Evolutionary conservation across 352 stramenopile species (phyloP), one percentile per base, ranked within the genome.

Genomic region (Globisporangium iwayamae): DNA sequence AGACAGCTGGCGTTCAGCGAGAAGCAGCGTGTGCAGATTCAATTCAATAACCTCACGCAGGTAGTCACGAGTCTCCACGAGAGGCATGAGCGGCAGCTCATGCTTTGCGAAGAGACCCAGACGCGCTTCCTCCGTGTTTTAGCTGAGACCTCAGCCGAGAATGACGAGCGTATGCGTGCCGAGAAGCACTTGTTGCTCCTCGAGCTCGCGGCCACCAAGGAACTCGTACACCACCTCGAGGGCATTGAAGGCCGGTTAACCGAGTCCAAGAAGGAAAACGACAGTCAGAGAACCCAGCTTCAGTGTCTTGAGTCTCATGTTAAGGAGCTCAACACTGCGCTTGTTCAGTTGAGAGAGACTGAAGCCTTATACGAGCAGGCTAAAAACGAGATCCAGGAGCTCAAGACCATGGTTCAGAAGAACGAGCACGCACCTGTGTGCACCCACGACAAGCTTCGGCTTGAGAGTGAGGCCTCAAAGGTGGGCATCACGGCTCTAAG

Each of bases 71-170:
- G 16, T 2, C 70, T 86, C 38, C 68, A 65, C 20, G 76, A 87
- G 28, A 67, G 71, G 30, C 48, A 73, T 16, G 78, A 85, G 56
- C 45, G 69, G 2, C 32, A 70, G 32, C 50, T 53, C 6, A 89
- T 91, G 79, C 56, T 65, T 11, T 60, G 65, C 9, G 79, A 91
- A 46, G 82, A 91, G 18, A 55, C 78, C 32, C 72, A 78, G 32
- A 65, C 60, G 18, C 71, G 64, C 5, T 80, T 70, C 25, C 66
- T 76, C n/a, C 58, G 53, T 2, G 25, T 70, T 3, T 13, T 90
- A 8, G 67, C 78, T 30, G 67, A 79, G 43, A 75, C 56, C 2
- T 55, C 66, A 3, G 63, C 66, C 13, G 76, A 87, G 56, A 80
- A 79, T 14, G 73, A 86, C 34, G 71, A 85, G 43, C 70, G 82